phyloP scores from a whole-genome alignment of 495 filamentous ascomycete species.

The Tuber melanosporum region DNA sequence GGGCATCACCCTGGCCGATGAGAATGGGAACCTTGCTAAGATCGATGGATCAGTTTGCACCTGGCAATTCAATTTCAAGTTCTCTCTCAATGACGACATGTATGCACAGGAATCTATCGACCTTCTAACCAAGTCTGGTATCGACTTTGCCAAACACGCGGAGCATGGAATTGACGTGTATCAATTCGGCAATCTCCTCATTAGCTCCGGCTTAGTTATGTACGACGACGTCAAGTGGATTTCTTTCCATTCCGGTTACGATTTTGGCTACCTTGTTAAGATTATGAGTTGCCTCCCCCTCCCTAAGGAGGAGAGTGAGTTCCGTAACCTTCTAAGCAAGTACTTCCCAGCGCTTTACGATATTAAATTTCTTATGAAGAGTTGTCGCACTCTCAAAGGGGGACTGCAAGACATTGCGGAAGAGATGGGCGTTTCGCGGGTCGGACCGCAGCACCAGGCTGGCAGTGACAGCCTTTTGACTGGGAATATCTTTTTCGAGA shows the following conservation, averaged over 20 bases:
- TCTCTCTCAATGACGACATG: conserved; percentile 91
- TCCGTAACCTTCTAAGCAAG: conserved; percentile 72
- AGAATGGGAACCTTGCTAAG: conserved; percentile 65
- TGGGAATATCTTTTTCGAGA: conserved; percentile 85
- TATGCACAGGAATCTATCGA: conserved; percentile 88
- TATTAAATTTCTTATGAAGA: conserved; percentile 93
- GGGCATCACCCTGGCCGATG: conserved; percentile 82
- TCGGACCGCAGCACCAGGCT: conserved; percentile 80
- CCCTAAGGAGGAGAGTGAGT: conserved; percentile 79
- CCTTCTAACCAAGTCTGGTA: conserved; percentile 74
- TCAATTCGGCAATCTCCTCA: conserved; percentile 80
- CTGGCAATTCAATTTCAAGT: conserved; percentile 99
- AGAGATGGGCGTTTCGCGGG: conserved; percentile 76
- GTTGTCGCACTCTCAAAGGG: conserved; percentile 53
- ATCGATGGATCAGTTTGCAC: conserved; percentile 71
- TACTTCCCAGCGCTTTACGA: conserved; percentile 93
- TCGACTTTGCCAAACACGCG: conserved; percentile 76
- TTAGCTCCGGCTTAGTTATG: conserved; percentile 85
- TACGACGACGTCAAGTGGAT: conserved; percentile 87
- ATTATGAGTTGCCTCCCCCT: conserved; percentile 72
- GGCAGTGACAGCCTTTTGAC: conserved; percentile 88
- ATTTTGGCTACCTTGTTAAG: conserved; percentile 95
- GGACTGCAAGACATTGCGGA: conserved; percentile 91
- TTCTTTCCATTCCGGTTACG: conserved; percentile 97
- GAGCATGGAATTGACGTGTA: conserved; percentile 84